Evolutionary conservation across 305 asterid genomes (phyloP).

Genomic region (Striga hermonthica): DNA sequence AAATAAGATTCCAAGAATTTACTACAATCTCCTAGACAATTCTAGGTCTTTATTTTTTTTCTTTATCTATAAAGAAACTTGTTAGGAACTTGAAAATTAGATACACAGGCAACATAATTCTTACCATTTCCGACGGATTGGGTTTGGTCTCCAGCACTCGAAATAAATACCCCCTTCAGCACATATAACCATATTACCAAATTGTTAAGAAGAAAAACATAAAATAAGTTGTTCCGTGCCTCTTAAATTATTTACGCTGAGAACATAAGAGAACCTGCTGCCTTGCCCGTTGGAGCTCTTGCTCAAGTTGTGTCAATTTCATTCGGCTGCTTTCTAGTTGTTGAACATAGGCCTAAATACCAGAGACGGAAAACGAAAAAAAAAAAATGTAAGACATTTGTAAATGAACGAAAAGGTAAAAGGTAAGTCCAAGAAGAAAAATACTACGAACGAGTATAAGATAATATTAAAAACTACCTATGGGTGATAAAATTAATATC

Average conservation of each 20-base stretch:
- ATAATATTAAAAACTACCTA: conserved; percentile 10
- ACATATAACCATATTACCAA: conserved; percentile 36
- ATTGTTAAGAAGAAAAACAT: conserved; percentile 18
- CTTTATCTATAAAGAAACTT: no score
- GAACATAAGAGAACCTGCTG: conserved; percentile 55
- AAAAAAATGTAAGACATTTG: conserved; percentile 3
- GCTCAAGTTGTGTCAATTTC: conserved; percentile 86
- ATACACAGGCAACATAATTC: conserved; percentile 14
- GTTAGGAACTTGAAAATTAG: no score
- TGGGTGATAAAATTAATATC: conserved; percentile 1
- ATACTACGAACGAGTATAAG: conserved; percentile 3
- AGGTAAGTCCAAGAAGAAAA: background rate
- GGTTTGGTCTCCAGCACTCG: conserved; percentile 58
- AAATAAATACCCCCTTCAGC: conserved; percentile 59
- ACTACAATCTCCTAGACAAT: no score
- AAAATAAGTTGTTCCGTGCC: conserved; percentile 18
- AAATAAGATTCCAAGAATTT: background rate
- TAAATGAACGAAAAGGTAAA: background rate
- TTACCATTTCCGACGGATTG: conserved; percentile 53
- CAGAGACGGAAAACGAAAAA: conserved; percentile 3
- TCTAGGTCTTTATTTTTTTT: no score
- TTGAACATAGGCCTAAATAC: conserved; percentile 72
- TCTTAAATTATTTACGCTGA: conserved; percentile 1
- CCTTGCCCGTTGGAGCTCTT: conserved; percentile 77
- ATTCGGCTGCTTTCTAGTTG: conserved; percentile 82